Conservation (phyloP, 116 monocot species). For the Posidonia oceanica region DNA sequence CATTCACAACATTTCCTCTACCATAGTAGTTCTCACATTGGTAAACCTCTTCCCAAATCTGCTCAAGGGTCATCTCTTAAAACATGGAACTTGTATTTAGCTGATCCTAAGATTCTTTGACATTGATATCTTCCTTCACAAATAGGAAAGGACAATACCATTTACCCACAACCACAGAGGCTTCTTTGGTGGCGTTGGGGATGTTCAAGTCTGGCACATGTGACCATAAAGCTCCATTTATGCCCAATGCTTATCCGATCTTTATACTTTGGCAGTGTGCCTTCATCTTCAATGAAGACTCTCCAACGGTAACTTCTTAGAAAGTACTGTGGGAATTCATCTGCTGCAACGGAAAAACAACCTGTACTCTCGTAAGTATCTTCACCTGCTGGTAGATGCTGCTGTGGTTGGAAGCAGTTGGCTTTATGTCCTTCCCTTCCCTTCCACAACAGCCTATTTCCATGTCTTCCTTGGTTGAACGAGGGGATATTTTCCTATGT, state of each 20-base stretch:
- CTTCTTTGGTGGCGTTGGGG: not conserved
- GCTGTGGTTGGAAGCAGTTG: conserved; percentile 19
- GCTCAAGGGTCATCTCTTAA: conserved; percentile 35
- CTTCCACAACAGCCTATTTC: conserved; percentile 26
- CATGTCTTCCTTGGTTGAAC: conserved; percentile 48
- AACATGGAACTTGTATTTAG: conserved; percentile 8
- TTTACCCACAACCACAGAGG: conserved; percentile 19
- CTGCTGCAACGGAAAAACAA: conserved; percentile 15
- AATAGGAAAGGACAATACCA: conserved; percentile 48
- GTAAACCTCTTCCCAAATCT: conserved; percentile 36
- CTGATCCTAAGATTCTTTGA: conserved; percentile 15
- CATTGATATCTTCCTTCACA: conserved; percentile 12
- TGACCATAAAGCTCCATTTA: conserved; percentile 16
- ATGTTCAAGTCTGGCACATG: conserved; percentile 4
- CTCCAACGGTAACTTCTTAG: not conserved
- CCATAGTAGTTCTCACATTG: not conserved
- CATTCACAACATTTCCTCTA: too few relatives aligned
- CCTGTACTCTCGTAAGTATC: conserved; percentile 8
- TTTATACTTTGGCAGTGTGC: conserved; percentile 3
- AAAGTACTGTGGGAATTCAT: conserved; percentile 17
- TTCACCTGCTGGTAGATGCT: conserved; percentile 49
- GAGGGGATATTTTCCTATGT: conserved; percentile 15
- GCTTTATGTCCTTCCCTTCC: conserved; percentile 24
- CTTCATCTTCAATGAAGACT: conserved; percentile 15
- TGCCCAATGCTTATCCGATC: conserved; percentile 15